These are phyloP conservation scores for Ganoderma lucidum DNA, from an alignment of 1,284 basidiomycete species.

Conservation along the genomic window DNA sequence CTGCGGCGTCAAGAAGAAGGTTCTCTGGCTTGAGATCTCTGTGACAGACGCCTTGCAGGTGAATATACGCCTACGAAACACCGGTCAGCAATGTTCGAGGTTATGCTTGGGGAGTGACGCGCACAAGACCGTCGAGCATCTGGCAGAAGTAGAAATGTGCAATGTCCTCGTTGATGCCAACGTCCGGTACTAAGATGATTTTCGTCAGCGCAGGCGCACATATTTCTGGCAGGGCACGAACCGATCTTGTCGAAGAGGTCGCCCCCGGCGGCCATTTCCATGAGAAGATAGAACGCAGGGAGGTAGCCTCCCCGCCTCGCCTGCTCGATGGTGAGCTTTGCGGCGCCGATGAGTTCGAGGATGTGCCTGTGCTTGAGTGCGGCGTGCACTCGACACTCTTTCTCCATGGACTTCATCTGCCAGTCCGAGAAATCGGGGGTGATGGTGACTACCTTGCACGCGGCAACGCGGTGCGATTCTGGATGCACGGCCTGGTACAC, in stretches of 20 bases:
- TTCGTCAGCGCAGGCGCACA: background rate
- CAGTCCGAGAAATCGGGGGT: slow-evolving; percentile 64
- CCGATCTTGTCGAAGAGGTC: slow-evolving; percentile 99
- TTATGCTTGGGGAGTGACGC: slow-evolving; percentile 30
- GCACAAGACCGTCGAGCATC: slow-evolving; percentile 82
- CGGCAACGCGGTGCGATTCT: slow-evolving; percentile 71
- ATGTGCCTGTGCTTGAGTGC: slow-evolving; percentile 86
- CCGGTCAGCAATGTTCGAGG: background rate
- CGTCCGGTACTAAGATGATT: slow-evolving; percentile 74
- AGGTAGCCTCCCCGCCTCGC: slow-evolving; percentile 24
- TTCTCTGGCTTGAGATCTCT: slow-evolving; percentile 98
- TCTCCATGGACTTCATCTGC: slow-evolving; percentile 85
- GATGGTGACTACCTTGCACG: slow-evolving; percentile 85
- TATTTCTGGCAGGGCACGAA: slow-evolving; percentile 40
- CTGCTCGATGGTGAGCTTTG: slow-evolving; percentile 64
- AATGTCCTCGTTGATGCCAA: slow-evolving; percentile 88
- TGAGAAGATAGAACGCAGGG: slow-evolving; percentile 90
- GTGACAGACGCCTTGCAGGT: slow-evolving; percentile 92
- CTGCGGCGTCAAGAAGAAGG: slow-evolving; percentile 81
- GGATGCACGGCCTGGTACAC: slow-evolving; percentile 85
- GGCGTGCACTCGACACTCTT: slow-evolving; percentile 93
- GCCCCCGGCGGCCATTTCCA: slow-evolving; percentile 93
- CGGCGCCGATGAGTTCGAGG: slow-evolving; percentile 84
- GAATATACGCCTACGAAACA: slow-evolving; percentile 76
- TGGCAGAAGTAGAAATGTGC: slow-evolving; percentile 95